Percentiles rank a stretch among this genome's conserved stretches.
Evolutionary conservation across 768 basidiomycete genomes (phyloP).

Genomic region (Chalciporus pseudorubinellus): DNA sequence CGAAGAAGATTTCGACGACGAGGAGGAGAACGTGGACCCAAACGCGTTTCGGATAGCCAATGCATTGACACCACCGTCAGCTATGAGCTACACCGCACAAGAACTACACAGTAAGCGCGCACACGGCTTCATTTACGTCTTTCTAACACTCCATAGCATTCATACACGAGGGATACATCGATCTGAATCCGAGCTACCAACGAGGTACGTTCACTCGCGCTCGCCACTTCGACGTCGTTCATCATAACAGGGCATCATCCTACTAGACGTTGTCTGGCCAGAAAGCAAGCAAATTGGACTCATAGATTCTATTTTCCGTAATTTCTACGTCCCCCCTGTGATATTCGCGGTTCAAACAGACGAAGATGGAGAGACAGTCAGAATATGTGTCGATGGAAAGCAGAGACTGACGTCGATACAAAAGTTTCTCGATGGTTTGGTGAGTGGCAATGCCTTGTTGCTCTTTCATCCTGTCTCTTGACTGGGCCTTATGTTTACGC

Average conservation of each 20-base stretch:
- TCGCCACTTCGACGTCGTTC: not conserved
- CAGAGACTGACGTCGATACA: conserved; percentile 49
- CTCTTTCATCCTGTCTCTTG: not conserved
- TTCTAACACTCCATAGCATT: conserved; percentile 38
- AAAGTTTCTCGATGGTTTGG: conserved; percentile 47
- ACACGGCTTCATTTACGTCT: not conserved
- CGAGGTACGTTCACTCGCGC: conserved; percentile 45
- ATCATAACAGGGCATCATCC: not conserved
- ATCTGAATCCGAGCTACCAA: conserved; percentile 71
- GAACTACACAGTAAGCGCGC: conserved; percentile 45
- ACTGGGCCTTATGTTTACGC: conserved; percentile 6
- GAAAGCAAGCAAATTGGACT: conserved; percentile 58
- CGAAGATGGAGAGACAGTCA: conserved; percentile 38
- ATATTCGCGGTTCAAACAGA: conserved; percentile 45
- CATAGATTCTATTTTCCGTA: conserved; percentile 50
- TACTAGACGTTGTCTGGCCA: conserved; percentile 74
- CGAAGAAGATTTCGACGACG: conserved; percentile 42
- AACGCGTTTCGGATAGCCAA: conserved; percentile 44
- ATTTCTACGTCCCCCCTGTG: conserved; percentile 53
- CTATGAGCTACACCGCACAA: conserved; percentile 42
- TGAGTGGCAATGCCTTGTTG: conserved; percentile 17
- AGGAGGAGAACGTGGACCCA: conserved; percentile 38
- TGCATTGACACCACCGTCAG: conserved; percentile 39
- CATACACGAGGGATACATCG: conserved; percentile 68
- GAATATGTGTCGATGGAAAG: conserved; percentile 53